A percentile compares a stretch with the other conserved stretches of the same genome.
phyloP scores from a whole-genome alignment of 768 basidiomycete genomes.

The Amanita rimosa region DNA sequence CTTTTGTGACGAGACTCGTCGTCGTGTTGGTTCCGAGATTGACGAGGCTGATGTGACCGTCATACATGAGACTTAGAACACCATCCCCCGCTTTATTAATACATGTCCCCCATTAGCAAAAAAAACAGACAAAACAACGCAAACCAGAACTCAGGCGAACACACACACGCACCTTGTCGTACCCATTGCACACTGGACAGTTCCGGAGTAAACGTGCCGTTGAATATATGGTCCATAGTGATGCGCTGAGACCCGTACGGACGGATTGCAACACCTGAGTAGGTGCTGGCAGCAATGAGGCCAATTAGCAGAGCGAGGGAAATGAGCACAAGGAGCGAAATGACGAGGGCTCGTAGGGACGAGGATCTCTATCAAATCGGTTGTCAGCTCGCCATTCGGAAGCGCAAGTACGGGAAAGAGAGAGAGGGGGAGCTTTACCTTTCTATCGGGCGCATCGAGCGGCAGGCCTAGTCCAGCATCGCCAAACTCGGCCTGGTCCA shows the following conservation, averaged over 20 bases:
- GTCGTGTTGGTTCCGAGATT: conserved; percentile 72
- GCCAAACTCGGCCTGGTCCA: conserved; percentile 8
- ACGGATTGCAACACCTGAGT: conserved; percentile 43
- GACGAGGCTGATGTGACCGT: conserved; percentile 64
- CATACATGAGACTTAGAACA: conserved; percentile 59
- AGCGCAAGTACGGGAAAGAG: too few species aligned
- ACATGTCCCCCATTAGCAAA: too few species aligned
- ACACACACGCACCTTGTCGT: conserved; percentile 59
- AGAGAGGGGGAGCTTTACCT: not conserved
- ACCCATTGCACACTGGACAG: conserved; percentile 66
- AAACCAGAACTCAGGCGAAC: too few species aligned
- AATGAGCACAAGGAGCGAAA: conserved; percentile 49
- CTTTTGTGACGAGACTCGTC: conserved; percentile 40
- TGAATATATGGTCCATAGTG: conserved; percentile 86
- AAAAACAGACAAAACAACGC: too few species aligned
- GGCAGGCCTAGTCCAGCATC: conserved; percentile 7
- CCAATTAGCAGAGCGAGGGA: conserved; percentile 58
- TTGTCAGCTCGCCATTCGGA: not conserved
- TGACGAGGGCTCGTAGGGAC: conserved; percentile 50
- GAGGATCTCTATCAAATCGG: conserved; percentile 27
- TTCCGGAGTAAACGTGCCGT: conserved; percentile 66
- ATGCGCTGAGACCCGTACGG: conserved; percentile 51
- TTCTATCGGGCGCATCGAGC: not conserved
- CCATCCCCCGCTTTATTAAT: conserved; percentile 75
- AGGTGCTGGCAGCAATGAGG: conserved; percentile 64